Evolutionary conservation across 1,139 yeast species (phyloP).

Genomic region (Protomyces lactucae-debilis): DNA sequence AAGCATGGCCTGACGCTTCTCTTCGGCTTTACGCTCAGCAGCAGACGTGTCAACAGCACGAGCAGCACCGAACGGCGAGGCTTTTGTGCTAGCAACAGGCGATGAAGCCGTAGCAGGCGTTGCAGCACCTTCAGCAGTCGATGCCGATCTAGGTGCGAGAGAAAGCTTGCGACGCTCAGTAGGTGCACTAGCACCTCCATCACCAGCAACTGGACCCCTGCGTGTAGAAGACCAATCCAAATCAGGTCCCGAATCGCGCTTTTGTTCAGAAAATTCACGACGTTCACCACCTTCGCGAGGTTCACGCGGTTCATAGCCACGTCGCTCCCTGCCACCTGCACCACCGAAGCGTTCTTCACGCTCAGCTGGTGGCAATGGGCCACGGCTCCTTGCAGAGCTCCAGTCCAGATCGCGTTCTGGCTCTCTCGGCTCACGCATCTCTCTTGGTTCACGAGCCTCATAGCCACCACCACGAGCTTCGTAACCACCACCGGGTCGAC

Average conservation of each 20-base stretch:
- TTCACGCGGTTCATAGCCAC: constrained; percentile 6
- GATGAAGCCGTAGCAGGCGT: constrained; percentile 32
- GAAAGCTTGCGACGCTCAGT: constrained; percentile 33
- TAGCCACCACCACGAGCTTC: constrained; percentile 19
- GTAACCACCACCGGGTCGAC: constrained; percentile 14
- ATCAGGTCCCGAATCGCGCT: constrained; percentile 21
- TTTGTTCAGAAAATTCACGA: not conserved
- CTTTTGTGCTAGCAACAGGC: constrained; percentile 32
- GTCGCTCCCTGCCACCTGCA: constrained; percentile 11
- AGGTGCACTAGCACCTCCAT: constrained; percentile 25
- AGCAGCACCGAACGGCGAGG: constrained; percentile 41
- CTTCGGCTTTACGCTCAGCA: constrained; percentile 37
- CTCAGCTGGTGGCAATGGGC: constrained; percentile 38
- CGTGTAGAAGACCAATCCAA: constrained; percentile 27
- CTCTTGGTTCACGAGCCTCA: constrained; percentile 20
- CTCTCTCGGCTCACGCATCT: constrained; percentile 28
- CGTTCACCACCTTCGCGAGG: constrained; percentile 10
- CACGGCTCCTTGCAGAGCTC: constrained; percentile 33
- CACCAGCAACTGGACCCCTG: constrained; percentile 14
- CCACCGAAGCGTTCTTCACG: constrained; percentile 21
- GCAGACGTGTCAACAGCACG: constrained; percentile 42
- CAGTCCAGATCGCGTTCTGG: constrained; percentile 37
- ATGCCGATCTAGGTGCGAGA: constrained; percentile 26
- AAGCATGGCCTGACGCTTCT: constrained; percentile 36
- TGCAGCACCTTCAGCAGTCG: constrained; percentile 20